Evolutionary conservation across 352 stramenopile genomes (phyloP).

Genomic region (Globisporangium sylvaticum): DNA sequence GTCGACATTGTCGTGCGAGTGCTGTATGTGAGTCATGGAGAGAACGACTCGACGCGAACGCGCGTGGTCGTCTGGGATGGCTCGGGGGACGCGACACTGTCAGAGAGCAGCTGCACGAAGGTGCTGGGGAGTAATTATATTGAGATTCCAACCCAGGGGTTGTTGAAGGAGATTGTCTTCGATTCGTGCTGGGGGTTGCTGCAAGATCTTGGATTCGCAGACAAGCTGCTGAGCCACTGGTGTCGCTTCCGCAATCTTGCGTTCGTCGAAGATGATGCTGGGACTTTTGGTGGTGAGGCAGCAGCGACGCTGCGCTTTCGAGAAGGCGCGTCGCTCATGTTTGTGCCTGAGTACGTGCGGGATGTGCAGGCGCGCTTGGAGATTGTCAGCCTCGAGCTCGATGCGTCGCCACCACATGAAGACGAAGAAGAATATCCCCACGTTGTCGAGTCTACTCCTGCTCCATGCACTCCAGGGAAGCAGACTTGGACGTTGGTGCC

Average conservation of each 20-base stretch:
- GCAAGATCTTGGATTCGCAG: conserved; percentile 45
- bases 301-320: conserved; percentile 45
- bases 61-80: conserved; percentile 69
- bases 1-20: conserved; percentile 62
- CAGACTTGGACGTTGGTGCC: conserved; percentile 37
- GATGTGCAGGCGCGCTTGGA: conserved; percentile 44
- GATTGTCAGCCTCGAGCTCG: not conserved
- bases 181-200: conserved; percentile 65
- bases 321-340: conserved; percentile 61
- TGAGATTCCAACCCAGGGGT: conserved; percentile 27
- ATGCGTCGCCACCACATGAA: not conserved
- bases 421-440: not conserved
- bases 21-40: conserved; percentile 32
- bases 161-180: conserved; percentile 62
- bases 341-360: conserved; percentile 40
- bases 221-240: conserved; percentile 40
- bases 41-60: conserved; percentile 14
- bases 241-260: conserved; percentile 73
- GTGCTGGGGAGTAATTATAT: conserved; percentile 18
- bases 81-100: conserved; percentile 31
- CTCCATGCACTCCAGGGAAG: not conserved
- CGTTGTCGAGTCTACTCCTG: not conserved
- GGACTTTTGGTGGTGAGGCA: conserved; percentile 5
- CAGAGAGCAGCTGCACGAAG: conserved; percentile 11
- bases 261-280: conserved; percentile 27